Conservation (phyloP, 2,329 filamentous ascomycete genomes). For the Anisogramma anomala region DNA sequence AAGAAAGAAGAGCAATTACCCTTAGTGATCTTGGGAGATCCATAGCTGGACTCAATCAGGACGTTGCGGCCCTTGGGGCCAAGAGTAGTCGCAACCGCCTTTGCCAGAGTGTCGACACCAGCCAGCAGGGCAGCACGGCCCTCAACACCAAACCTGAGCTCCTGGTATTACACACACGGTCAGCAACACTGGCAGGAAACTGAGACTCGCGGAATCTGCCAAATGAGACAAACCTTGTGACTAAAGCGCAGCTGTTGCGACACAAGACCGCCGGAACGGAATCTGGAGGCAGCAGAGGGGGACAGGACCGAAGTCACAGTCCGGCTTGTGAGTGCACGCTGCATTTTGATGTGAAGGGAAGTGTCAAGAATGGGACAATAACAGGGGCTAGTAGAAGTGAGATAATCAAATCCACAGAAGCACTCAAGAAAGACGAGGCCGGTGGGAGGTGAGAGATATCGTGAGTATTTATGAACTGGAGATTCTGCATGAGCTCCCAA, state of each 20-base stretch:
- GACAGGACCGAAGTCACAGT: constrained; percentile 71
- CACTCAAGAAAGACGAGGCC: constrained; percentile 6
- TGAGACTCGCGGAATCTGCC: no score
- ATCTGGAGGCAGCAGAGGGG: constrained; percentile 50
- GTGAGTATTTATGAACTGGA: neutral
- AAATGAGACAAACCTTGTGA: constrained; percentile 80
- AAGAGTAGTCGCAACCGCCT: constrained; percentile 88
- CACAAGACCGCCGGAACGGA: constrained; percentile 52
- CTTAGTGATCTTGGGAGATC: constrained; percentile 99
- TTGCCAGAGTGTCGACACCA: constrained; percentile 94
- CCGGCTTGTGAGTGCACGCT: constrained; percentile 80
- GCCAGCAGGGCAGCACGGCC: constrained; percentile 76
- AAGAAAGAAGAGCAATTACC: constrained; percentile 43
- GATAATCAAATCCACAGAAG: constrained; percentile 14
- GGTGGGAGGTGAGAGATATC: constrained; percentile 1
- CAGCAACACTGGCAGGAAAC: neutral
- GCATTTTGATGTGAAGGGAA: constrained; percentile 54
- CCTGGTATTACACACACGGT: constrained; percentile 38
- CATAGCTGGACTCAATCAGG: constrained; percentile 95
- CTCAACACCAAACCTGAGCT: constrained; percentile 97
- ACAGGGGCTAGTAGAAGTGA: constrained; percentile 19
- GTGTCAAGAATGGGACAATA: constrained; percentile 18
- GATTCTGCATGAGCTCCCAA: constrained; percentile 4
- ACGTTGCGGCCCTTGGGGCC: constrained; percentile 98
- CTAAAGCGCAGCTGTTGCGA: constrained; percentile 90